Percentiles rank a stretch among this genome's conserved stretches.
phyloP scores from a whole-genome alignment of 1,139 yeast genomes.

The Arxiozyma heterogenica region DNA sequence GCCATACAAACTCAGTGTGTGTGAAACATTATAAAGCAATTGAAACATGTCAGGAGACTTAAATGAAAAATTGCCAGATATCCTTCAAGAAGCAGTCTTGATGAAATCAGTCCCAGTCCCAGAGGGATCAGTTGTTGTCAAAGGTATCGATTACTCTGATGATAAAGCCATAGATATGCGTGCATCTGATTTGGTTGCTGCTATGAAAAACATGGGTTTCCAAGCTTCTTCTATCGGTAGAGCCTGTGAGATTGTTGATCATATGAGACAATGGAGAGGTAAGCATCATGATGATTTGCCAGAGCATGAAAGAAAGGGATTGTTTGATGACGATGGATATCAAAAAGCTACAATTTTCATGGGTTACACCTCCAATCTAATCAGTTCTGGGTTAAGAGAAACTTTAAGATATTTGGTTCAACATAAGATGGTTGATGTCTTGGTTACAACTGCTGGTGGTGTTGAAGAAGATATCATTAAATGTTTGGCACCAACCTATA shows the following conservation, averaged over 20 bases:
- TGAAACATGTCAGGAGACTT: constrained; percentile 4
- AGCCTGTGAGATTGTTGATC: constrained; percentile 85
- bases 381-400: constrained; percentile 89
- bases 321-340: constrained; percentile 68
- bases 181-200: constrained; percentile 66
- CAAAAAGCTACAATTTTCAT: constrained; percentile 85
- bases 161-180: constrained; percentile 59
- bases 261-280: constrained; percentile 92
- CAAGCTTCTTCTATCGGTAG: constrained; percentile 81
- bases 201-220: constrained; percentile 96
- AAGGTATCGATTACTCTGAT: constrained; percentile 81
- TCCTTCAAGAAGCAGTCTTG: constrained; percentile 82
- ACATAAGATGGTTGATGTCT: constrained; percentile 87
- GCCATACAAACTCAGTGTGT: not conserved
- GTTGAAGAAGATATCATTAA: constrained; percentile 95
- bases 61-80: constrained; percentile 43
- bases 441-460: constrained; percentile 96
- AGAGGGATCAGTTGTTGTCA: constrained; percentile 62
- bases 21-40: not conserved
- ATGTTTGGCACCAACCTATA: constrained; percentile 88
- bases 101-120: constrained; percentile 83
- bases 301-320: constrained; percentile 64
- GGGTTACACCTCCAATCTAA: constrained; percentile 96
- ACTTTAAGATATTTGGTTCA: constrained; percentile 82
- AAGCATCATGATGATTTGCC: constrained; percentile 53